These are phyloP conservation scores for Cladosporium sp. DNA, from an alignment of 2,329 filamentous ascomycete genomes.

Conservation along the genomic window DNA sequence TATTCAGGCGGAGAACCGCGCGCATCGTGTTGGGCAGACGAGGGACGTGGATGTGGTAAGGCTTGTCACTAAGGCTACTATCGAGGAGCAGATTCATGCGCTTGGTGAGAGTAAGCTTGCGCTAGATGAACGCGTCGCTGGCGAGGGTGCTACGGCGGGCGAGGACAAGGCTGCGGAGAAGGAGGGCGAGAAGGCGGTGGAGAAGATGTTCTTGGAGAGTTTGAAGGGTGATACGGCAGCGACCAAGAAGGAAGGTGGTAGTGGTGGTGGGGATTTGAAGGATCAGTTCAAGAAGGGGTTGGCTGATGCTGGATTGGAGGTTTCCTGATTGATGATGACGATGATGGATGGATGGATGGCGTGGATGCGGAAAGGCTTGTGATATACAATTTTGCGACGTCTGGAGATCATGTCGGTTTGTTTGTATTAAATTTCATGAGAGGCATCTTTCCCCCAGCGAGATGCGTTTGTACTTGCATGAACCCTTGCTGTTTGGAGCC, in stretches of 20 bases:
- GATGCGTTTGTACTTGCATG: not conserved
- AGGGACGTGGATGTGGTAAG: constrained; percentile 87
- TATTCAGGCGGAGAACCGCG: constrained; percentile 95
- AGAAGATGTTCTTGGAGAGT: constrained; percentile 42
- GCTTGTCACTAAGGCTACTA: constrained; percentile 75
- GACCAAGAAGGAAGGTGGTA: not conserved
- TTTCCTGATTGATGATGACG: constrained; percentile 23
- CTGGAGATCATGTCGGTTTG: not conserved
- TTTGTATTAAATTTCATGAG: not conserved
- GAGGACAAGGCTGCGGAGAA: constrained; percentile 48
- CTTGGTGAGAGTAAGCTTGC: constrained; percentile 91
- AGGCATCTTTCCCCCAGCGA: not conserved
- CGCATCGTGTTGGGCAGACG: constrained; percentile 90
- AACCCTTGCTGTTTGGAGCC: not conserved
- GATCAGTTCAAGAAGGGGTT: constrained; percentile 44
- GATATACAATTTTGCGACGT: not conserved
- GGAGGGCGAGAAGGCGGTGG: constrained; percentile 34
- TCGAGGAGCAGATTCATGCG: constrained; percentile 91
- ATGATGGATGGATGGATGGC: not conserved
- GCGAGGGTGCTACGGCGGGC: constrained; percentile 48
- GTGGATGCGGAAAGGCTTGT: not conserved
- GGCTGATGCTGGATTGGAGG: constrained; percentile 44
- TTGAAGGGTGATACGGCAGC: constrained; percentile 31
- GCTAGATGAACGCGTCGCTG: constrained; percentile 73
- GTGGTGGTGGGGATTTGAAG: constrained; percentile 38